Conservation (phyloP, 73 alveolate species). For the Diophrys appendiculata region DNA sequence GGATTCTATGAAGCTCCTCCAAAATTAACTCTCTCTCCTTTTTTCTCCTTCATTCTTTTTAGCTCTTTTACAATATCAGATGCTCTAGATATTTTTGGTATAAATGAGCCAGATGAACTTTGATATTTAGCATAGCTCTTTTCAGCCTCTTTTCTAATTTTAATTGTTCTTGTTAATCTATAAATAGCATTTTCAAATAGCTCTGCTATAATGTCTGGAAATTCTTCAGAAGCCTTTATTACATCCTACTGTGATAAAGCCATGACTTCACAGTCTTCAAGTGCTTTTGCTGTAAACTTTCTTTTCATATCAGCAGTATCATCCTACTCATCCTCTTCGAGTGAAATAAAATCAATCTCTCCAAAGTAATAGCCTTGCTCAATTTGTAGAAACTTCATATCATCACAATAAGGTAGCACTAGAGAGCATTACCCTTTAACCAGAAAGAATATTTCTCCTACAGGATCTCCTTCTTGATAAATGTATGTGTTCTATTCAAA, state of each 20-base stretch:
- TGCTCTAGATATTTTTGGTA: too few species aligned
- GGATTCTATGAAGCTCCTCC: too few species aligned
- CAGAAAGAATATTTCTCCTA: too few species aligned
- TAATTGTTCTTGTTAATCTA: slow-evolving; percentile 18
- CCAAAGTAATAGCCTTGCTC: slow-evolving; percentile 1
- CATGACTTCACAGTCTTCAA: background rate
- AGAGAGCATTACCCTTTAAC: too few species aligned
- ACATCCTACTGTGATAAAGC: background rate
- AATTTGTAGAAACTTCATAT: background rate
- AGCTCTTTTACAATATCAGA: too few species aligned
- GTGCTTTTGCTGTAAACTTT: background rate
- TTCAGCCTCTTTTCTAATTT: background rate
- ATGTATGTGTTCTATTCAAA: slow-evolving; percentile 70
- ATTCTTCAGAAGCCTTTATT: slow-evolving; percentile 15
- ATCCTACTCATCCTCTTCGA: slow-evolving; percentile 6
- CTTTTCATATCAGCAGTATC: slow-evolving; percentile 28
- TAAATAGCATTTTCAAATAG: slow-evolving; percentile 39
- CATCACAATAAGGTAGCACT: too few species aligned
- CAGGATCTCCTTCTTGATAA: slow-evolving; percentile 80
- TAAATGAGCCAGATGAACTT: too few species aligned
- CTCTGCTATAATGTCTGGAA: slow-evolving; percentile 33
- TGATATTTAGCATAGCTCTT: background rate
- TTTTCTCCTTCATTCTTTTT: too few species aligned
- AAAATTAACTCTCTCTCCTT: too few species aligned
- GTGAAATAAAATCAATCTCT: background rate